A percentile compares a stretch with the other conserved stretches of the same genome.
Conservation (phyloP, 805 yeast genomes). For the Candida adriatica region DNA sequence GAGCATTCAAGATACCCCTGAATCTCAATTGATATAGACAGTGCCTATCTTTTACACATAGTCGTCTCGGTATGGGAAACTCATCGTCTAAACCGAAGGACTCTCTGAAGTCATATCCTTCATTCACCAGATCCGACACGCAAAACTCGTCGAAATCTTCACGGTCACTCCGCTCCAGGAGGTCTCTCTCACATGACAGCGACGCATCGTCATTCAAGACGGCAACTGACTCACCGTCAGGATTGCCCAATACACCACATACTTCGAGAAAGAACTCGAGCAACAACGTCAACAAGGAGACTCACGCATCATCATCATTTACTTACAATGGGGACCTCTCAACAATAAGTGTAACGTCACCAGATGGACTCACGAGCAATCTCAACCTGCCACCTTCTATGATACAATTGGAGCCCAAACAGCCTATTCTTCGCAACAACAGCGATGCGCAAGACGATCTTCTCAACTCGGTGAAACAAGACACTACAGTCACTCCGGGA, state of each 20-base stretch:
- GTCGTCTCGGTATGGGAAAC: conserved; percentile 27
- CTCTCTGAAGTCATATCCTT: conserved; percentile 29
- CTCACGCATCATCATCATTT: conserved; percentile 6
- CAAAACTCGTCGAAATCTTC: conserved; percentile 41
- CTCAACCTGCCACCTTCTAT: conserved; percentile 56
- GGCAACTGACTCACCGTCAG: conserved; percentile 25
- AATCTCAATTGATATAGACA: no score
- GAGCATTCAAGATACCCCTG: no score
- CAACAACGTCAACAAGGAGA: conserved; percentile 10
- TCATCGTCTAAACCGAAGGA: conserved; percentile 25
- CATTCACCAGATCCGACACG: conserved; percentile 48
- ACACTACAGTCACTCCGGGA: background rate
- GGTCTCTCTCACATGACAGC: conserved; percentile 21
- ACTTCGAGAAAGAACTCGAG: conserved; percentile 21
- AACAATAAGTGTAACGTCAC: conserved; percentile 15
- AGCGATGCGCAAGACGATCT: conserved; percentile 24
- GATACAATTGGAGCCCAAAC: conserved; percentile 64
- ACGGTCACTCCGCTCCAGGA: conserved; percentile 34
- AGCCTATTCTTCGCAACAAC: conserved; percentile 58
- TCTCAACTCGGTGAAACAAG: conserved; percentile 9
- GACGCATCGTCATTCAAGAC: conserved; percentile 27
- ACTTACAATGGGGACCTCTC: conserved; percentile 13
- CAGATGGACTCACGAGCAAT: conserved; percentile 26
- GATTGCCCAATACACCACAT: conserved; percentile 21
- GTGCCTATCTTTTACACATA: no score